Evolutionary conservation across 352 stramenopile species (phyloP).

Genomic region (Phytophthora macrochlamydospora): DNA sequence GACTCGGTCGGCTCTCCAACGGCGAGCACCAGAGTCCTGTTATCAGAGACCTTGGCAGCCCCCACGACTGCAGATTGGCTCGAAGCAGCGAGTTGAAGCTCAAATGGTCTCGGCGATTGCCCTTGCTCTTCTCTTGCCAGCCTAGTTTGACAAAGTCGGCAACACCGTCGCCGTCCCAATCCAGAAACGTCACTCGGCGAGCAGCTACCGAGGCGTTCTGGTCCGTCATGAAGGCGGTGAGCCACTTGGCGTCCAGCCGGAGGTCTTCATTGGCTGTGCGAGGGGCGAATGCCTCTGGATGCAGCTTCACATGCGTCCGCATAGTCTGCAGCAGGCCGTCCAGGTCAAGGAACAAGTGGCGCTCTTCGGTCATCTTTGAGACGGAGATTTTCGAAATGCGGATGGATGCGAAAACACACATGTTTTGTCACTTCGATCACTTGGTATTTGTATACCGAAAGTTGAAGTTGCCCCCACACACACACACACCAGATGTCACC

Average conservation of each 20-base stretch:
- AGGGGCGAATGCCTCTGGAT: not conserved
- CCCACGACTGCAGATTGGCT: not conserved
- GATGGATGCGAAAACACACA: too few species aligned
- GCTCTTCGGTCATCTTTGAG: conserved; percentile 3
- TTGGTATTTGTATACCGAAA: too few species aligned
- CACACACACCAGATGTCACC: too few species aligned
- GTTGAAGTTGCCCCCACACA: too few species aligned
- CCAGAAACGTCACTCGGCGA: not conserved
- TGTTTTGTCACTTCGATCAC: too few species aligned
- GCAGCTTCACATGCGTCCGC: not conserved
- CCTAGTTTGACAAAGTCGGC: not conserved
- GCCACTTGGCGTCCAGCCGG: conserved; percentile 1
- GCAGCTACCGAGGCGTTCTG: not conserved
- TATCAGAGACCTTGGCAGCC: not conserved
- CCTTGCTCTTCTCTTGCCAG: conserved; percentile 1
- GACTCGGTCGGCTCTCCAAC: not conserved
- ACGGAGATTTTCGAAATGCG: not conserved
- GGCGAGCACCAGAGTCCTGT: not conserved
- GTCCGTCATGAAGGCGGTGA: conserved; percentile 2
- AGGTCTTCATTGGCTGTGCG: not conserved
- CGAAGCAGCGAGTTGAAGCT: not conserved
- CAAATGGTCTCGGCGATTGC: not conserved
- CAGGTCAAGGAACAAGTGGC: conserved; percentile 1
- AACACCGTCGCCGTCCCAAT: not conserved
- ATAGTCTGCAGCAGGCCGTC: not conserved